Base-by-base conservation (phyloP, 768 basidiomycete genomes). In the Nidula microcarpa region DNA sequence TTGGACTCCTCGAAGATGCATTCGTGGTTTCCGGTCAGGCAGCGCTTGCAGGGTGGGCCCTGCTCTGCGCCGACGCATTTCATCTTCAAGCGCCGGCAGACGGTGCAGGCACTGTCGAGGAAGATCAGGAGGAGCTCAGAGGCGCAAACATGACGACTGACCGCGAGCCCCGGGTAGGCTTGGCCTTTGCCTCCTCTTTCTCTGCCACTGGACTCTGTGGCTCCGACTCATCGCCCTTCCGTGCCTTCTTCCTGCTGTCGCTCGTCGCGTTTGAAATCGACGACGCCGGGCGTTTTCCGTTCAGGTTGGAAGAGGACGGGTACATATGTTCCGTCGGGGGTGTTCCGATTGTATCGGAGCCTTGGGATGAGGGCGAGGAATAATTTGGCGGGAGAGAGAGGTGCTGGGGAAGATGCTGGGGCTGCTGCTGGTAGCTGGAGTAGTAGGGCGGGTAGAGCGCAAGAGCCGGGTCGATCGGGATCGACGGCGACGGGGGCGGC, bases 1-100 rank as follows among this genome's bases (percentile, higher is more conserved):
- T 98, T 95, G 1, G 90, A 93, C 67, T 98, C 96, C 72, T 98
- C 94, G 57, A 99, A 98, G 43, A 97, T 82, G 64, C 97, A 99
- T 60, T 96, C 92, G 62, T 95, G 89, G 58, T 82, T 82, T 16
- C 89, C 87, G 0, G 84, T 63, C 45, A 73, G 70, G 62, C 94
- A 97, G 17, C 94, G 86, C 63, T 94, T 95, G 74, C 94, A 97
- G 0, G 94, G 91, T 0, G 89, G 89, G 0, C 93, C 94, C 39
- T 93, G 82, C 67, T 94, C 94, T 2, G 90, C 92, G 34, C 89
- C 90, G 6, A 91, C 89, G 53, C 92, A 94, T 63, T 92, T 94
- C 93, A 92, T 94, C 72, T 94, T 95, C 33, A 94, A 78, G 23
- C 92, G 86, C 17, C 94, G 82, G 66, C 94, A 96, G 9, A 94